Evolutionary conservation across 441 rosid genomes (phyloP), one percentile per base, ranked within the genome.

Genomic region (Adansonia gregorii): DNA sequence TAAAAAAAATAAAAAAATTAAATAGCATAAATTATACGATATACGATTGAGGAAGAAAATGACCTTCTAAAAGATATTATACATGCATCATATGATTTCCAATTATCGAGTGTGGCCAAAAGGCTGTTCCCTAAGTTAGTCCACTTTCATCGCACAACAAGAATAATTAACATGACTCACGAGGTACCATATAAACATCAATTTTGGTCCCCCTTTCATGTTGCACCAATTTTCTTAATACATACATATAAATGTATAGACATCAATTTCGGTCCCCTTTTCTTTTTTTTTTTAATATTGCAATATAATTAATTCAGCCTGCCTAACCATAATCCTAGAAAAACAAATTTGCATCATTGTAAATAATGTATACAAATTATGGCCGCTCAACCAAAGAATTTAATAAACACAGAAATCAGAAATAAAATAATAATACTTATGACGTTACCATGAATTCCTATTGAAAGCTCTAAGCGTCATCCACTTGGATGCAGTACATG

Each of bases 141-240:
- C 56, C 56, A 2, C 15, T 52, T 52, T 14, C 56, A 55, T 17
- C 22, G 7, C 12, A 49, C 4, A 49, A 49, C 55, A n/a, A 55
- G 27, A n/a, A 17, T 55, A 15, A 54, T 3, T 58, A 58, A 19
- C 11, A 58, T 17, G 6, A 54, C 2, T 4, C 59, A 0, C 4
- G 8, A 54, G 8, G 9, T 54, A 54, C 6, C 8, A 20, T 8
- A 20, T 10, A 22, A 11, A 59, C 15, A 59, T 59, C 65, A 59
- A 22, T 9, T 22, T 59, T 59, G 65, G 65, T 22, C 65, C 65
- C 64, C 65, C 65, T 59, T 22, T 59, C 65, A 10, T 22, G 22
- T 0, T 0, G 15, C 19, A 3, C 15, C 4, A 3, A 10, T 49
- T 49, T 49, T 52, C 5, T 15, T 14, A 14, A 24, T 24, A 24